These are phyloP conservation scores for Geopyxis carbonaria DNA, from an alignment of 495 filamentous ascomycete genomes.

Conservation along the genomic window DNA sequence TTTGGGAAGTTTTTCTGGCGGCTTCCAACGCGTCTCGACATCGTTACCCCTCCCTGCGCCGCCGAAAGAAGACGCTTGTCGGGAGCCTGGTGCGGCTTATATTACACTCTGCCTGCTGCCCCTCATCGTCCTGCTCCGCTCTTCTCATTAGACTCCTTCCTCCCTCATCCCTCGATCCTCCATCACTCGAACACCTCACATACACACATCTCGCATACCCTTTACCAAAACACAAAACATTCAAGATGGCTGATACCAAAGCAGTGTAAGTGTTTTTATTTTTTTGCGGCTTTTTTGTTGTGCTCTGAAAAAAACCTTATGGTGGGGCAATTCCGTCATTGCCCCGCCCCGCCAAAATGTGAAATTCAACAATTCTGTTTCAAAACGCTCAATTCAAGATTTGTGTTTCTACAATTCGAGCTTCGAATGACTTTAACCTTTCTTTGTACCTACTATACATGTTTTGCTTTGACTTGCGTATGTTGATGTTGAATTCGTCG, in stretches of 20 bases:
- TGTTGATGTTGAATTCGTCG: conserved; percentile 34
- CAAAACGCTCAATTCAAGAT: background rate
- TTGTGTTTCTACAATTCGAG: background rate
- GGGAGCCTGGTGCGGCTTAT: conserved; percentile 3
- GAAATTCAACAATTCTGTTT: background rate
- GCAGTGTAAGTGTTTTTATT: conserved; percentile 39
- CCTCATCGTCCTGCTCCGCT: background rate
- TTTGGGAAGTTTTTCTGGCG: no score
- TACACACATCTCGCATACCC: background rate
- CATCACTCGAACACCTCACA: background rate
- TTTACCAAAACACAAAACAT: background rate
- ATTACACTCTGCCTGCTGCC: no score
- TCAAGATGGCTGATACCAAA: conserved; percentile 32
- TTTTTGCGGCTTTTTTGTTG: background rate
- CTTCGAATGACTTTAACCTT: background rate
- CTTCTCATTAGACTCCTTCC: conserved; percentile 1
- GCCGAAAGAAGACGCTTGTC: no score
- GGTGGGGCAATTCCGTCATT: conserved; percentile 14
- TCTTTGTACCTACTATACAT: no score
- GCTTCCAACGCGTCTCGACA: no score
- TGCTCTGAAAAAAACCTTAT: background rate
- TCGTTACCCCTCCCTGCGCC: no score
- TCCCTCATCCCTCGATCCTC: background rate
- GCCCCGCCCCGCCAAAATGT: conserved; percentile 4
- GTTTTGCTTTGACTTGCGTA: conserved; percentile 3